Evolutionary conservation across 176 grass and related monocot genomes (phyloP).

Genomic region (Aegilops longissima): DNA sequence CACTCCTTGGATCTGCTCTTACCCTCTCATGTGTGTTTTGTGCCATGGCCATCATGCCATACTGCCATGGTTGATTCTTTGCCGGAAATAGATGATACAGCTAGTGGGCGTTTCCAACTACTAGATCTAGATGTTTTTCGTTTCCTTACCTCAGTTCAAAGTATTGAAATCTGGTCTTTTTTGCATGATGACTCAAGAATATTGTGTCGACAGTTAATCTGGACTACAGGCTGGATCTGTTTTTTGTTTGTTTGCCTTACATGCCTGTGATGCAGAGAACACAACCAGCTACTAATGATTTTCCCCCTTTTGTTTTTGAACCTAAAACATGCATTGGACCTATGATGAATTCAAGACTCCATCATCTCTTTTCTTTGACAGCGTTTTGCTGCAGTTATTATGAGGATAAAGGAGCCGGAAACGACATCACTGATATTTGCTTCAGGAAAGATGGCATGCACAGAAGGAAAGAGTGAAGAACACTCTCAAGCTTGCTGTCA

Average conservation of each 20-base stretch:
- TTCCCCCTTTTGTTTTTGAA: too few species aligned
- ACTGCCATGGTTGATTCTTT: too few species aligned
- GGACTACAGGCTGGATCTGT: constrained; percentile 58
- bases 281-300: constrained; percentile 45
- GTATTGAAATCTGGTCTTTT: neutral
- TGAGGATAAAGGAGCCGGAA: constrained; percentile 80
- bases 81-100: too few species aligned
- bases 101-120: too few species aligned
- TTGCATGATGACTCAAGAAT: constrained; percentile 39
- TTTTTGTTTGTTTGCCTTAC: constrained; percentile 28
- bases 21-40: too few species aligned
- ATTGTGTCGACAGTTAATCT: constrained; percentile 71
- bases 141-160: neutral
- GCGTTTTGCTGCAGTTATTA: constrained; percentile 78
- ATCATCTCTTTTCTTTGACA: neutral
- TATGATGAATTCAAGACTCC: too few species aligned
- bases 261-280: constrained; percentile 59
- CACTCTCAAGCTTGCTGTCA: constrained; percentile 50
- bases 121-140: neutral
- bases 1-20: too few species aligned
- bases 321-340: too few species aligned
- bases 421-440: constrained; percentile 70
- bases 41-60: too few species aligned
- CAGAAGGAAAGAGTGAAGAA: constrained; percentile 66
- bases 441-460: constrained; percentile 84